These are phyloP conservation scores for Paratinospora sagittata DNA, from an alignment of 164 flowering plant species.

Conservation along the genomic window DNA sequence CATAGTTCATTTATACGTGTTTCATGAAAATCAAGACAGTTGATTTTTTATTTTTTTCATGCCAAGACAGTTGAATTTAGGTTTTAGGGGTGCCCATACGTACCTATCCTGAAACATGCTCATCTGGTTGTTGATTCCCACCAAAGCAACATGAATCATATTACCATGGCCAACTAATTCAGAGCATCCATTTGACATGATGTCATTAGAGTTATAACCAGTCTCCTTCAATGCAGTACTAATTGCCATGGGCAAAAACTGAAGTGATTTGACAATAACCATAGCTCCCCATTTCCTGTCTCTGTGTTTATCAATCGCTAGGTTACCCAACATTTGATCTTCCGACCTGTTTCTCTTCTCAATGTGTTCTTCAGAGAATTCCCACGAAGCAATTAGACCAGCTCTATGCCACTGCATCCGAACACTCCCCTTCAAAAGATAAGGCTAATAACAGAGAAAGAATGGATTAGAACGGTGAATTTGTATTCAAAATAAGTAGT, in stretches of 20 bases:
- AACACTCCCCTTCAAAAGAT: constrained; percentile 89
- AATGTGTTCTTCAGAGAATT: constrained; percentile 77
- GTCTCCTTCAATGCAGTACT: constrained; percentile 76
- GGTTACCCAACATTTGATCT: constrained; percentile 29
- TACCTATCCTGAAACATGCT: constrained; percentile 98
- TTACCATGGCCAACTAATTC: constrained; percentile 52
- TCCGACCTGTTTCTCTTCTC: constrained; percentile 47
- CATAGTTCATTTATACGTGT: too few species aligned
- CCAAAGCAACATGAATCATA: constrained; percentile 92
- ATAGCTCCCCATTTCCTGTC: constrained; percentile 94
- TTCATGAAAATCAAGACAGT: background rate
- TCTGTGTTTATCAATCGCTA: constrained; percentile 45
- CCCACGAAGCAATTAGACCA: constrained; percentile 97
- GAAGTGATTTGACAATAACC: constrained; percentile 96
- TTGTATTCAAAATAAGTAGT: background rate
- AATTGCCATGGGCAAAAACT: constrained; percentile 59
- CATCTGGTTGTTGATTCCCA: constrained; percentile 94
- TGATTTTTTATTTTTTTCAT: too few species aligned
- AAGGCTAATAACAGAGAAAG: constrained; percentile 57
- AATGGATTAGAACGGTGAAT: constrained; percentile 16
- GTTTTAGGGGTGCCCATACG: background rate
- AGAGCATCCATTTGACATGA: constrained; percentile 30
- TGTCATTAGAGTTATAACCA: constrained; percentile 37
- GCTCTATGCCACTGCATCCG: constrained; percentile 99
- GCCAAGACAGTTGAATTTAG: too few species aligned